These are phyloP conservation scores for Pouteria campechiana DNA, from an alignment of 179 eudicot genomes.

Conservation along the genomic window DNA sequence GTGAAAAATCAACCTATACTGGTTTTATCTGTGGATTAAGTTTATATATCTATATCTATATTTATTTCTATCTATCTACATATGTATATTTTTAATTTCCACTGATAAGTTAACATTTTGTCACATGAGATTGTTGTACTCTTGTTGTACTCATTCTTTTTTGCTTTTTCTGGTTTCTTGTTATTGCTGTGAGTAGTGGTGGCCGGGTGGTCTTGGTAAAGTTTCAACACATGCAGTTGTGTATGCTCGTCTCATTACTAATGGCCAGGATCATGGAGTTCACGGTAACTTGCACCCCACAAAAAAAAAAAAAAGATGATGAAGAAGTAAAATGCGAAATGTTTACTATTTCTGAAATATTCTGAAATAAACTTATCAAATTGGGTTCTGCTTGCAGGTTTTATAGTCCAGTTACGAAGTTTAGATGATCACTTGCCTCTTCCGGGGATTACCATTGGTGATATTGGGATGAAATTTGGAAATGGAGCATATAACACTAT, in stretches of 20 bases:
- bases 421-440: conserved; percentile 95
- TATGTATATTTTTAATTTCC: too few species aligned
- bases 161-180: neutral
- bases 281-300: conserved; percentile 75
- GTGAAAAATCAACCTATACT: too few species aligned
- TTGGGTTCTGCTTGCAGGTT: conserved; percentile 43
- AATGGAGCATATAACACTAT: conserved; percentile 95
- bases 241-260: conserved; percentile 71
- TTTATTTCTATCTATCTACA: too few species aligned
- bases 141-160: too few species aligned
- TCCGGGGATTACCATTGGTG: conserved; percentile 89
- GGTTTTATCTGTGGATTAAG: too few species aligned
- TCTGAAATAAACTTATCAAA: too few species aligned
- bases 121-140: too few species aligned
- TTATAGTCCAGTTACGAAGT: conserved; percentile 88
- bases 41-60: too few species aligned
- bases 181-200: conserved; percentile 49
- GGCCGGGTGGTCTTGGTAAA: conserved; percentile 99
- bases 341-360: too few species aligned
- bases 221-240: conserved; percentile 81
- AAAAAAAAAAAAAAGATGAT: too few species aligned
- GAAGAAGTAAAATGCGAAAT: too few species aligned
- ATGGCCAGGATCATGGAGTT: conserved; percentile 75
- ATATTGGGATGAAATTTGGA: conserved; percentile 97
- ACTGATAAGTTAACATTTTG: too few species aligned